Base-by-base conservation (phyloP, 2,329 filamentous ascomycete genomes). In the Hypomyces rosellus region DNA sequence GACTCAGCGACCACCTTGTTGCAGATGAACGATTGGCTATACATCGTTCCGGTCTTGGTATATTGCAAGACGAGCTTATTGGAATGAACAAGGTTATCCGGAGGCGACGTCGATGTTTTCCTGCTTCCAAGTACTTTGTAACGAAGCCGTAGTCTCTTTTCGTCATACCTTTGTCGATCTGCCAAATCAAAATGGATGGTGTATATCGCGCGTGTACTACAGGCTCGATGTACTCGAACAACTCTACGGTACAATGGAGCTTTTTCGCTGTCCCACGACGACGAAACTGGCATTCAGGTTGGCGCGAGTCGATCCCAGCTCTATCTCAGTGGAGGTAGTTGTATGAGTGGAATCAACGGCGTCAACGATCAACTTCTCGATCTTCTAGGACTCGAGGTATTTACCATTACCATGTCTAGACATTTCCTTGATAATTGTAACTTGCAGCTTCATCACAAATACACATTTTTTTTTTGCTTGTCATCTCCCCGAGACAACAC, bases 51-150 rank as follows among this genome's bases (percentile, higher is more conserved):
- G 34, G 36, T 15, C 15, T n/a, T n/a, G 16, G 15, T 34, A 30
- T 45, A 16, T 30, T 16, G 30, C 25, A n/a, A 45, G 42, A 45
- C 14, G 33, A 45, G 42, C n/a, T 45, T 34, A 45, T 34, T 45
- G n/a, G 30, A 45, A 15, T 34, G 22, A 34, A 9, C 9, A 16
- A 33, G 25, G 42, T 25, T n/a, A 33, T 34, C 8, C 13, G 22
- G 25, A 45, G 13, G 30, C 42, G 22, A 14, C 40, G 9, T 15
- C 40, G 40, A 20, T 13, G 18, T 22, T 25, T 15, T 14, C 16
- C 18, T 25, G 14, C 16, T 25, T 25, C 40, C 15, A 18, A 42
- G 15, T 14, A 25, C 16, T 20, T 25, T 14, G 40, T 42, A 20
- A 14, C 16, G 11, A 15, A 3, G 18, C 37, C 16, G n/a, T 39